Conservation (phyloP, 163 green algal genomes). For the Chlamydomonas reinhardtii region DNA sequence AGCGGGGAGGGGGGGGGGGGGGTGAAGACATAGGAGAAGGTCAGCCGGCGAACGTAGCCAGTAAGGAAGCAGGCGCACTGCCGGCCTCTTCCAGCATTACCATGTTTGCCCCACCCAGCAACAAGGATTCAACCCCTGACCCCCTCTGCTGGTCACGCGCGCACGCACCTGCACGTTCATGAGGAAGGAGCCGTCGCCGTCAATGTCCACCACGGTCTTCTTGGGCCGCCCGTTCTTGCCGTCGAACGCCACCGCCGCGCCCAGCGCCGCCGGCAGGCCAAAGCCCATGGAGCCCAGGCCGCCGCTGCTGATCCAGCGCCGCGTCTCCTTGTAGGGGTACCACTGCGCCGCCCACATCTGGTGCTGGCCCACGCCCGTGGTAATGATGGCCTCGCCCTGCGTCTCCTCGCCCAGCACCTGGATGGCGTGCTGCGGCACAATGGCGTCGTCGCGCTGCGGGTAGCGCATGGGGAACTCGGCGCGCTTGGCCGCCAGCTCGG, state of each 20-base stretch:
- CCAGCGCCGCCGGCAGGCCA: constrained; percentile 94
- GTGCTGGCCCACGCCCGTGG: constrained; percentile 98
- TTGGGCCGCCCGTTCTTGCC: constrained; percentile 84
- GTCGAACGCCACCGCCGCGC: constrained; percentile 91
- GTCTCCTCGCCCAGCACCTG: constrained; percentile 94
- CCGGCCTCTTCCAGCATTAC: too few species aligned
- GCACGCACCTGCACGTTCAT: constrained; percentile 95
- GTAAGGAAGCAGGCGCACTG: too few species aligned
- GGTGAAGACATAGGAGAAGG: background rate
- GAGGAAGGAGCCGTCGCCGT: constrained; percentile 97
- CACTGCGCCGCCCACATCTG: constrained; percentile 98
- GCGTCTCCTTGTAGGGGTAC: constrained; percentile 86
- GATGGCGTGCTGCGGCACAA: constrained; percentile 96
- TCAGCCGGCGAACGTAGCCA: too few species aligned
- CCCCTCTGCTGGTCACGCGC: background rate
- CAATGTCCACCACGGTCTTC: constrained; percentile 95
- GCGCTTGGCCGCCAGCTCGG: constrained; percentile 77
- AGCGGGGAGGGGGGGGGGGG: background rate
- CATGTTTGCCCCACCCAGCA: too few species aligned
- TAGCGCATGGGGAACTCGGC: constrained; percentile 89
- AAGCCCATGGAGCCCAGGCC: constrained; percentile 99
- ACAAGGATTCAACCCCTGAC: background rate
- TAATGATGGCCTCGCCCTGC: constrained; percentile 95
- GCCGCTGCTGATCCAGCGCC: constrained; percentile 83
- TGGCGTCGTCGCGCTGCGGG: constrained; percentile 89